phyloP scores from a whole-genome alignment of 2,329 filamentous ascomycete genomes.

The Sporothrix protearum region DNA sequence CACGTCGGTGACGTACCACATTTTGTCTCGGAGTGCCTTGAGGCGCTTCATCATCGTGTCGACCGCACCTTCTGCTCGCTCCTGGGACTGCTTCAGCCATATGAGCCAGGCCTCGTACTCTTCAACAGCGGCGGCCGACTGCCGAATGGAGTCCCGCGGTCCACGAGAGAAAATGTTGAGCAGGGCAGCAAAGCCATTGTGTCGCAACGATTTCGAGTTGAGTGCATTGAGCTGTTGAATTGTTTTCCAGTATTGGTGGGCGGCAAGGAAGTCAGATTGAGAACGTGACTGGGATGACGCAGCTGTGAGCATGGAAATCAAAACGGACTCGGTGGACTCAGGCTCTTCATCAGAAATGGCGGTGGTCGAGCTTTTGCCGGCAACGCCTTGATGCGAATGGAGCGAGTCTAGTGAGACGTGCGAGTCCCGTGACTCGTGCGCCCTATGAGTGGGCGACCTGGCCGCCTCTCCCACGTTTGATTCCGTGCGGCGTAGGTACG shows the following conservation, averaged over 20 bases:
- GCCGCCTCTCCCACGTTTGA: neutral
- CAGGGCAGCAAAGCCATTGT: slow-evolving; percentile 67
- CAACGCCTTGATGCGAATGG: neutral
- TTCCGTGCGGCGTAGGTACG: slow-evolving; percentile 31
- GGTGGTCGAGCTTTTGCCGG: neutral
- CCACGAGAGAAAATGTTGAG: slow-evolving; percentile 71
- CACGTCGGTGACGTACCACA: slow-evolving; percentile 97
- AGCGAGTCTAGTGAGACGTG: neutral
- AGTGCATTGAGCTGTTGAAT: slow-evolving; percentile 67
- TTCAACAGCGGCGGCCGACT: slow-evolving; percentile 68
- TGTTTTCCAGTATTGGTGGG: slow-evolving; percentile 82
- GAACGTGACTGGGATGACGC: slow-evolving; percentile 74
- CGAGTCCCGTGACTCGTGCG: neutral
- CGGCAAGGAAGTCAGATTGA: slow-evolving; percentile 76
- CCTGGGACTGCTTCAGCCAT: slow-evolving; percentile 77
- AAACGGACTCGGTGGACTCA: slow-evolving; percentile 41
- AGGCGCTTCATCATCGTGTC: slow-evolving; percentile 71
- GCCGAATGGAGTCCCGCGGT: slow-evolving; percentile 64
- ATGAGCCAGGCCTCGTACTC: slow-evolving; percentile 79
- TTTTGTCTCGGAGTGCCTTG: slow-evolving; percentile 81
- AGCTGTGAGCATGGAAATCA: slow-evolving; percentile 71
- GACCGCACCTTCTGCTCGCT: slow-evolving; percentile 69
- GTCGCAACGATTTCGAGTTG: slow-evolving; percentile 57
- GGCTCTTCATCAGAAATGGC: slow-evolving; percentile 36
- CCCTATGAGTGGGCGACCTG: neutral